A percentile compares a stretch with the other conserved stretches of the same genome.
Evolutionary conservation across 768 basidiomycete genomes (phyloP).

Genomic region (Naganishia antarctica): DNA sequence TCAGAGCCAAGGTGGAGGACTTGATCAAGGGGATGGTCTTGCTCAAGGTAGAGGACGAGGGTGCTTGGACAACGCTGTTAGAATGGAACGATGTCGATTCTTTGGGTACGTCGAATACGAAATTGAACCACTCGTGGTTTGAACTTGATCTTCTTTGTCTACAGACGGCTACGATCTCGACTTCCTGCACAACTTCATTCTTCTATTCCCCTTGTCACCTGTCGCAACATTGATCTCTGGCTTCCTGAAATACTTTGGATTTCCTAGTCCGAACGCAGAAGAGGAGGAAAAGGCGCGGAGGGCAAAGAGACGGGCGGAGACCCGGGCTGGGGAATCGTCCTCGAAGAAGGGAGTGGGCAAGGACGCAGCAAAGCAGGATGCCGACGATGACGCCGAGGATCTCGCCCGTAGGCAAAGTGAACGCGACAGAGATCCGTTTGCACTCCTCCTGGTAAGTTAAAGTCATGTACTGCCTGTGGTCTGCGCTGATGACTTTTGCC

Average conservation of each 20-base stretch:
- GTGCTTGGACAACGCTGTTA: constrained; percentile 74
- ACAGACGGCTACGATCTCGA: constrained; percentile 62
- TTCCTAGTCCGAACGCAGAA: constrained; percentile 50
- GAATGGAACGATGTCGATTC: constrained; percentile 67
- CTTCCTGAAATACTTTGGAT: constrained; percentile 63
- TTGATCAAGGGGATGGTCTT: constrained; percentile 71
- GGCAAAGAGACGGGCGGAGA: constrained; percentile 18
- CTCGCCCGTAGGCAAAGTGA: constrained; percentile 52
- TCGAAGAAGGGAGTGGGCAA: constrained; percentile 39
- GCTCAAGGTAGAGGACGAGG: constrained; percentile 68
- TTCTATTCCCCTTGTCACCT: constrained; percentile 61
- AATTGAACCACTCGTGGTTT: neutral
- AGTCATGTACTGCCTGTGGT: neutral
- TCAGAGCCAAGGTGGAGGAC: constrained; percentile 64
- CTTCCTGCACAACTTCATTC: constrained; percentile 60
- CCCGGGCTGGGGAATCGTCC: constrained; percentile 30
- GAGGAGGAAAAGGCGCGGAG: constrained; percentile 51
- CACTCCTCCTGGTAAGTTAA: constrained; percentile 22
- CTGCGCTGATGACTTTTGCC: neutral
- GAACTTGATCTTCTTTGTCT: neutral
- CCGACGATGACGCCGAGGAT: constrained; percentile 12
- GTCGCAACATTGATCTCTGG: constrained; percentile 61
- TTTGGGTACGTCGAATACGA: constrained; percentile 55
- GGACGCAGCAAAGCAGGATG: constrained; percentile 39
- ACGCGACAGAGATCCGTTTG: constrained; percentile 20